phyloP scores from a whole-genome alignment of 1,284 basidiomycete species.

The Pterula multifida region DNA sequence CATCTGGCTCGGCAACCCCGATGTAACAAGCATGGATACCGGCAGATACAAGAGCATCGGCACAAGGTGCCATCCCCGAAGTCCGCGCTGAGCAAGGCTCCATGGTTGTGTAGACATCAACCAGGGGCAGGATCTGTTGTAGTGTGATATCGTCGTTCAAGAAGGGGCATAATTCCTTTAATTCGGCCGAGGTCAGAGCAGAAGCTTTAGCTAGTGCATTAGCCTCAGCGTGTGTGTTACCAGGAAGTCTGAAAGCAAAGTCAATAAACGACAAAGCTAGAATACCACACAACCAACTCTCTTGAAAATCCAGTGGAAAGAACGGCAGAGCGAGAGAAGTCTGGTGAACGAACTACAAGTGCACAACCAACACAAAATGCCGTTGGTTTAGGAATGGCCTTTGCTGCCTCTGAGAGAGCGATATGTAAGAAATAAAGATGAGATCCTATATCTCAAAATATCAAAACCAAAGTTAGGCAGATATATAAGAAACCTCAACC shows the following conservation, averaged over 20 bases:
- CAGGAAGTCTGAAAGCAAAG: conserved; percentile 36
- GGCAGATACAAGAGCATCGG: conserved; percentile 72
- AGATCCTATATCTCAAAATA: conserved; percentile 13
- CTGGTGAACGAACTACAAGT: conserved; percentile 40
- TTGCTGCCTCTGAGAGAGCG: conserved; percentile 64
- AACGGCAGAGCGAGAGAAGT: conserved; percentile 30
- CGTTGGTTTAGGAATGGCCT: conserved; percentile 60
- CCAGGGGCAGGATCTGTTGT: conserved; percentile 37
- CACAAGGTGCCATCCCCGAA: conserved; percentile 81
- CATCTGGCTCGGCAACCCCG: conserved; percentile 86
- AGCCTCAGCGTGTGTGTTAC: conserved; percentile 97
- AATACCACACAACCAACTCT: conserved; percentile 27
- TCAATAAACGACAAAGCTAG: neutral
- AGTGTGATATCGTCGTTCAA: conserved; percentile 16
- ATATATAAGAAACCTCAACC: neutral
- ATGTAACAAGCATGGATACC: conserved; percentile 73
- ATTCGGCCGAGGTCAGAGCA: conserved; percentile 27
- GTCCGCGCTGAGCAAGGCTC: conserved; percentile 92
- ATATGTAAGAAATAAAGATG: conserved; percentile 44
- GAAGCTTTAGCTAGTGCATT: conserved; percentile 79
- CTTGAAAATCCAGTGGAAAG: conserved; percentile 84
- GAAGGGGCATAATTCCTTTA: conserved; percentile 20
- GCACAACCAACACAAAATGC: conserved; percentile 96
- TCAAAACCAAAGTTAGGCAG: neutral
- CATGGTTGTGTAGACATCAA: conserved; percentile 89